Evolutionary conservation across 2,329 filamentous ascomycete genomes (phyloP), one percentile per base, ranked within the genome.

Genomic region (Epichloe typhina): DNA sequence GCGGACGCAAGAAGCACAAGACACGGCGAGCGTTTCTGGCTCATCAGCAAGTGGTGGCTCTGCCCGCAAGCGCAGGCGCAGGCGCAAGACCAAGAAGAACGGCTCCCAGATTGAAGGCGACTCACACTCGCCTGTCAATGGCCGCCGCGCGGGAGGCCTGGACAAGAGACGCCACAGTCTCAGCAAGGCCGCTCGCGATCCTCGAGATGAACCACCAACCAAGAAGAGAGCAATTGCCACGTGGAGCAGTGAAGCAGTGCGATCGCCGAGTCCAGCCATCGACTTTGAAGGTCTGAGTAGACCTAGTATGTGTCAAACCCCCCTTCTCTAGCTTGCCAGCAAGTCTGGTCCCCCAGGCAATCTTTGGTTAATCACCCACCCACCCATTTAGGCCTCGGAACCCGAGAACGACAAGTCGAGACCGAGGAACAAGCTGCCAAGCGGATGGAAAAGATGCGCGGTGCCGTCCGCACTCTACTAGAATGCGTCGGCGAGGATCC

Each of bases 401-500:
- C 84, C 2, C 76, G 82, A 44, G 75, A 77, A 55, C 72, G 81
- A 36, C 69, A 77, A 5, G 77, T 83, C 46, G 80, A 83, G 58
- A 74, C 66, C 13, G 44, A 54, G n/a, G 59, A 66, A 31, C 55
- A 64, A 45, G 72, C 72, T 33, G 72, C 68, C 12, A 64, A 65
- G 54, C 73, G 82, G 44, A 64, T 84, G 38, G 69, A 75, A 15
- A 79, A 75, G 60, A 75, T 85, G 66, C 72, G 73, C 53, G 79
- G 71, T 44, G 82, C 82, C 38, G 79, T 85, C 26, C 71, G 78
- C 46, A 84, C 82, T 2, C 72, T 86, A 13, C 75, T 85, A 33
- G 82, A 85, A 63, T 85, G 82, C 57, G 70, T 85, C 5, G 82
- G 82, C 57, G 82, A 85, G 66, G 80, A 86, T 56, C 79, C 81